These are phyloP conservation scores for Tylopilus subfusipes DNA, from an alignment of 768 basidiomycete genomes.

Conservation along the genomic window DNA sequence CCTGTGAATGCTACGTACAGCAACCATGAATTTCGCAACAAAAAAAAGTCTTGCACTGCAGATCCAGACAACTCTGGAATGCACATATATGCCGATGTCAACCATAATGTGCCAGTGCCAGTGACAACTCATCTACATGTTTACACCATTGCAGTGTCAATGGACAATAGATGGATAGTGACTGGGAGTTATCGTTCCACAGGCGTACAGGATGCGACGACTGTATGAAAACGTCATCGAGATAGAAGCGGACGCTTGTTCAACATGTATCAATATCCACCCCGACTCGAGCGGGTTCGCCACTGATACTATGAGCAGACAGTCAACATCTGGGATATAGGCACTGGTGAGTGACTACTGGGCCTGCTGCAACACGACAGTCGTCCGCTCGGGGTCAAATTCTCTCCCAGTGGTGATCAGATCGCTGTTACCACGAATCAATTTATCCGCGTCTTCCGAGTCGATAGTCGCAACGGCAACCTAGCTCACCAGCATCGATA, in stretches of 20 bases:
- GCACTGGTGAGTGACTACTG: not conserved
- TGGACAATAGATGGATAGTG: not conserved
- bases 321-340: not conserved
- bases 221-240: not conserved
- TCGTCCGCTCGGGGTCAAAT: not conserved
- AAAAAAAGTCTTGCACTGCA: too few species aligned
- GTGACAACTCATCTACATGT: too few species aligned
- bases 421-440: not conserved
- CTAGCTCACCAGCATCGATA: not conserved
- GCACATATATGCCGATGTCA: too few species aligned
- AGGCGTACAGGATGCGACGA: not conserved
- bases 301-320: not conserved
- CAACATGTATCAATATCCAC: not conserved
- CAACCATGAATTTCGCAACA: too few species aligned
- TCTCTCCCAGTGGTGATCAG: not conserved
- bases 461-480: not conserved
- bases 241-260: not conserved
- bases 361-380: not conserved
- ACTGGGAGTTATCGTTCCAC: not conserved
- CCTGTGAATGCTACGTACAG: too few species aligned
- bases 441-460: not conserved
- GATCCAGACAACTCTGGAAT: too few species aligned
- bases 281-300: not conserved
- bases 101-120: too few species aligned
- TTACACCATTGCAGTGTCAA: not conserved